A percentile compares a stretch with the other conserved stretches of the same genome.
Evolutionary conservation across 208 protist species (phyloP).

Genomic region (Trichomonas vaginalis): DNA sequence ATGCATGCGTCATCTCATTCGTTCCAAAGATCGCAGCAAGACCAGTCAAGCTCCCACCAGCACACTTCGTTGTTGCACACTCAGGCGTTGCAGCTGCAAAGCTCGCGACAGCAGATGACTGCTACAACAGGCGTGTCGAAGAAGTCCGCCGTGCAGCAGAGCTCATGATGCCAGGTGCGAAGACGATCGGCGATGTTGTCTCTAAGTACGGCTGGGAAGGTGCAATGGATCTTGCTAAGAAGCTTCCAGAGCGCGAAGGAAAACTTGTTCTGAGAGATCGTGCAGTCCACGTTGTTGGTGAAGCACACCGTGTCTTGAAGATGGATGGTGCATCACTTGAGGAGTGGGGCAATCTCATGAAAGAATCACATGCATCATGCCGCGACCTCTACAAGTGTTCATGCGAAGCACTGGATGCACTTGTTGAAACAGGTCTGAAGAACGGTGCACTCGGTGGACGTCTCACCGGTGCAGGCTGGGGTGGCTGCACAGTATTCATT

Average conservation of each 20-base stretch:
- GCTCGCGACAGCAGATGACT: neutral
- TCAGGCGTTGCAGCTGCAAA: neutral
- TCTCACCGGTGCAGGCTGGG: neutral
- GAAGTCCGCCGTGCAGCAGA: neutral
- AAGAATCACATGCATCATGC: neutral
- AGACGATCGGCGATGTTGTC: neutral
- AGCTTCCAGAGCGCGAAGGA: neutral
- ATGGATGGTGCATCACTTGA: neutral
- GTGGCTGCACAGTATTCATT: neutral
- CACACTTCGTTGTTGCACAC: neutral
- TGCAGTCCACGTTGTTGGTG: neutral
- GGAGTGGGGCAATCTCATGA: neutral
- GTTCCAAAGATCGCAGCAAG: neutral
- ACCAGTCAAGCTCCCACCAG: neutral
- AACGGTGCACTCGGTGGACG: neutral
- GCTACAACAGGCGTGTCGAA: neutral
- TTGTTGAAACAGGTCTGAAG: neutral
- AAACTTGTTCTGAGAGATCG: neutral
- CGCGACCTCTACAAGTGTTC: neutral
- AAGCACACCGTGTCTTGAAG: neutral
- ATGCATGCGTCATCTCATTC: neutral
- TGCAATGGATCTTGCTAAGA: neutral
- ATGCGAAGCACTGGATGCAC: neutral
- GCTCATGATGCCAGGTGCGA: neutral
- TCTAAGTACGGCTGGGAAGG: neutral